These are phyloP conservation scores for Picocystis sp. DNA, from an alignment of 163 green algal genomes.

Conservation along the genomic window DNA sequence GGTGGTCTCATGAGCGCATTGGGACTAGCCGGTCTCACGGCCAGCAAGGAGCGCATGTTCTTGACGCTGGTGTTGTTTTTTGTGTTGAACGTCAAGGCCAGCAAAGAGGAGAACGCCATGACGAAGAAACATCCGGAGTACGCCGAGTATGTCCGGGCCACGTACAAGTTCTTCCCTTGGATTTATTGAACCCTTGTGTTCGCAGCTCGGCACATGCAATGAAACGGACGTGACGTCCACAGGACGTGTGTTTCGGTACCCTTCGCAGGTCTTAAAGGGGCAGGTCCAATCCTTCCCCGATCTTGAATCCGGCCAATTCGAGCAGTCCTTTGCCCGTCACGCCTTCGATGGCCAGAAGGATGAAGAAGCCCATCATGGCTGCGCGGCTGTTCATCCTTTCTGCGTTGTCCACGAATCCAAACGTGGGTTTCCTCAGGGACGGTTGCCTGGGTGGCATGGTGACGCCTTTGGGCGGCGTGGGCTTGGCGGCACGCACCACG, in stretches of 20 bases:
- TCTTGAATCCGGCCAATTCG: conserved; percentile 43
- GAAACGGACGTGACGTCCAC: too few species aligned
- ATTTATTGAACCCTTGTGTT: too few species aligned
- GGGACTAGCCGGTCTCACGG: too few species aligned
- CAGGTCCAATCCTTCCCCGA: conserved; percentile 45
- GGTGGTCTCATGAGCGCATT: too few species aligned
- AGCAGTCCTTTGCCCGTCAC: conserved; percentile 50
- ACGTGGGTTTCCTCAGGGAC: conserved; percentile 20
- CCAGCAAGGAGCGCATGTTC: too few species aligned
- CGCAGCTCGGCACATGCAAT: too few species aligned
- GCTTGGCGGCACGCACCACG: background rate
- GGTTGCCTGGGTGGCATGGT: conserved; percentile 32
- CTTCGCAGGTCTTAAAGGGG: background rate
- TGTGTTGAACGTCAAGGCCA: background rate
- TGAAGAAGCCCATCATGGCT: conserved; percentile 79
- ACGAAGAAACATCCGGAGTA: background rate
- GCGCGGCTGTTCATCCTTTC: conserved; percentile 69
- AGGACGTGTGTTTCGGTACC: background rate
- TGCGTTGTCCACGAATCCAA: conserved; percentile 64
- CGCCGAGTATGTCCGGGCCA: background rate
- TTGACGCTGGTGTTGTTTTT: too few species aligned
- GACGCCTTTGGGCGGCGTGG: conserved; percentile 33
- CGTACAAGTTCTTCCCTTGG: too few species aligned
- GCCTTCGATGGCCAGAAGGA: conserved; percentile 53
- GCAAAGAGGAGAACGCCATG: background rate